A percentile compares a stretch with the other conserved stretches of the same genome.
These are phyloP conservation scores for Hypholoma fasciculare DNA, from an alignment of 768 basidiomycete genomes.

Conservation along the genomic window DNA sequence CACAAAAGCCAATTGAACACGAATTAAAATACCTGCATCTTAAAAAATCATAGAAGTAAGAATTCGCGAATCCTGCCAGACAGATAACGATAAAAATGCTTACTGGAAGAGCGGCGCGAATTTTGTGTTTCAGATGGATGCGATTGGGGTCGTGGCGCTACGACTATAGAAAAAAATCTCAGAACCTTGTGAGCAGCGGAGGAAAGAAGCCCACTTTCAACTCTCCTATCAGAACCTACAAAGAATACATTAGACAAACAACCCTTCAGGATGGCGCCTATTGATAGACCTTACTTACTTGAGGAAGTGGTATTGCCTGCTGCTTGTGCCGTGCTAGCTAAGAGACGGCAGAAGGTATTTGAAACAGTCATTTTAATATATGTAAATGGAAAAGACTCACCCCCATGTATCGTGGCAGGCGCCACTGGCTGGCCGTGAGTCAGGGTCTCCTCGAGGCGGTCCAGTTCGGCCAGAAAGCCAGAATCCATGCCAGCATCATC, in stretches of 20 bases:
- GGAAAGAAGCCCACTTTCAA: background rate
- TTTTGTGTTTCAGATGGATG: conserved; percentile 2
- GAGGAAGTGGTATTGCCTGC: background rate
- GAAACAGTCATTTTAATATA: background rate
- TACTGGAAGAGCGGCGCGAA: no score
- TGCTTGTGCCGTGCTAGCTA: background rate
- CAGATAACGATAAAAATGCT: no score
- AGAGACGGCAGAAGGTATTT: background rate
- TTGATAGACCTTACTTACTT: background rate
- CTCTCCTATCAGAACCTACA: background rate
- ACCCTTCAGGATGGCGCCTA: background rate
- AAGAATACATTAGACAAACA: background rate
- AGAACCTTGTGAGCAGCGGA: background rate
- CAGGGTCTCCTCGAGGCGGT: conserved; percentile 40
- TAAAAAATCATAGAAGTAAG: no score
- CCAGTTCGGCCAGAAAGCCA: conserved; percentile 41
- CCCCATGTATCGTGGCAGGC: background rate
- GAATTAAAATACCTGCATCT: no score
- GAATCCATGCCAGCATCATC: conserved; percentile 32
- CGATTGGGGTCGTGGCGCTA: background rate
- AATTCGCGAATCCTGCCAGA: no score
- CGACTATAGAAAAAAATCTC: background rate
- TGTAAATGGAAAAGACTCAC: background rate
- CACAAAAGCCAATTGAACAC: no score
- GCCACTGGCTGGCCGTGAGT: background rate